Base-by-base conservation (phyloP, 805 yeast species). In the Starmera dryadoides region DNA sequence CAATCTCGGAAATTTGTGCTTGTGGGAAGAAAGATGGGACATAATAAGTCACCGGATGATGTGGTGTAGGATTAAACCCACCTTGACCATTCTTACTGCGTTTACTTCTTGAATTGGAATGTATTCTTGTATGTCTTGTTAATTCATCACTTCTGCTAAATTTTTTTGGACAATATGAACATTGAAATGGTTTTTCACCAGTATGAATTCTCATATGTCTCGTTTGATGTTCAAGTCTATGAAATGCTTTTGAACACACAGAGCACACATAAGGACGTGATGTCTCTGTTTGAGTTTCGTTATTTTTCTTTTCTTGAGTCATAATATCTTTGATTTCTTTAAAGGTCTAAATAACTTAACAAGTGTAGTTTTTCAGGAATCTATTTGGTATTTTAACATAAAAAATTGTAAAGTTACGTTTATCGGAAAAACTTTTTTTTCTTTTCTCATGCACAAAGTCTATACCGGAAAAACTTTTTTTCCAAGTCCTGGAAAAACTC, bases 191-290 rank as follows among this genome's bases (percentile, higher is more conserved):
- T 58, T 86, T 85, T 58, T 87, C 95, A 36, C 96, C 96, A 1
- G 96, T 87, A 63, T 87, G 96, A 9, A 95, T 87, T 42, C 96
- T 69, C 49, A 88, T 82, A 58, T 87, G 96, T 48, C 96, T 73
- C 11, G 95, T 87, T 56, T 86, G 94, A 59, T 87, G 96, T 59
- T 87, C 96, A 35, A 87, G 66, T 44, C 96, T 71, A 59, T 86
- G 91, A 58, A 87, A 87, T 9, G 94, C 86, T 63, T 86, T 85
- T 37, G 77, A 79, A 60, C 96, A 87, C 51, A 84, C 68, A 17
- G 89, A 81, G 54, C 96, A 87, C 51, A 79, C 78, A 68, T 84
- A 88, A 3, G 96, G 96, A 46, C 95, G 64, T 2, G 47, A 3
- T 20, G 49, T 42, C 22, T 54, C 56, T 5, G 15, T 19, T 11